Percentiles rank a stretch among this genome's conserved stretches.
Conservation (phyloP, 2,329 filamentous ascomycete species). For the Tolypocladium amazonense region DNA sequence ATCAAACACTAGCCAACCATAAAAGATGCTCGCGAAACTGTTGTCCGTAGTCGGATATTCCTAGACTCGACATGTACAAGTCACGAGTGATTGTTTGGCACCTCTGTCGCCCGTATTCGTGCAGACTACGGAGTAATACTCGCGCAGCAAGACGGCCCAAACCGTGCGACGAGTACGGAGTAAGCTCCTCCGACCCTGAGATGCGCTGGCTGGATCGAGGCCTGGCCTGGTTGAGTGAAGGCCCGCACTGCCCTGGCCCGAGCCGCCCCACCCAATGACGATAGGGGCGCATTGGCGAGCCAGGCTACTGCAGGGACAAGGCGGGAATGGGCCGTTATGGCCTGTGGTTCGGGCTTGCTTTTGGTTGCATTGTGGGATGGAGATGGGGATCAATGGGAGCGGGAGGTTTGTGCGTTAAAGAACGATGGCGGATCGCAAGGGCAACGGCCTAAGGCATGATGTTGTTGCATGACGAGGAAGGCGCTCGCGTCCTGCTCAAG, state of each 20-base stretch:
- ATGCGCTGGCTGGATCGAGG: neutral
- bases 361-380: neutral
- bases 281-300: slow-evolving; percentile 3
- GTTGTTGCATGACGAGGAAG: neutral
- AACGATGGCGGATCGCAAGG: neutral
- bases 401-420: neutral
- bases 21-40: neutral
- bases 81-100: neutral
- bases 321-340: neutral
- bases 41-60: neutral
- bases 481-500: no score
- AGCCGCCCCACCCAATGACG: slow-evolving; percentile 3
- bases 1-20: neutral
- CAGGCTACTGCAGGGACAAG: slow-evolving; percentile 8
- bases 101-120: no score
- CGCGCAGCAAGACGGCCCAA: no score
- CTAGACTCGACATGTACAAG: no score
- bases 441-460: neutral
- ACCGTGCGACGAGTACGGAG: no score
- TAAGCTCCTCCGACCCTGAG: neutral
- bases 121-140: no score
- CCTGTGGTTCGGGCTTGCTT: neutral
- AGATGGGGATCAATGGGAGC: neutral
- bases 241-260: neutral
- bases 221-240: neutral